Evolutionary conservation across 192 early-diverging fungal genomes (phyloP).

Genomic region (Podila clonocystis): DNA sequence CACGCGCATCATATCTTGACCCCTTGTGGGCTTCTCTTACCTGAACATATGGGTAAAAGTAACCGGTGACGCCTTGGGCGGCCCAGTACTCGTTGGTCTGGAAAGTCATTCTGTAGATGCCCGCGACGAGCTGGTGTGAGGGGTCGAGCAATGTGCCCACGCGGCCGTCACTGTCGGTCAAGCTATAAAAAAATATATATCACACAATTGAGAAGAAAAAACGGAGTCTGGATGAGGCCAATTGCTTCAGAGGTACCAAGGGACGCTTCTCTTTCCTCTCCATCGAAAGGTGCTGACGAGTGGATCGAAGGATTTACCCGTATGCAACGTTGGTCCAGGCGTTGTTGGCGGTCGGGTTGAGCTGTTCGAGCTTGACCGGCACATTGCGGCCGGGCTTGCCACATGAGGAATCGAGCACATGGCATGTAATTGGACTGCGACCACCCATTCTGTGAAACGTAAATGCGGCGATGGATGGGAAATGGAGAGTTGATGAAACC

Average conservation of each 20-base stretch:
- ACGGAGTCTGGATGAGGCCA: no score
- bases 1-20: no score
- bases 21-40: conserved; percentile 38
- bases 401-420: conserved; percentile 86
- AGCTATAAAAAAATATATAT: background rate
- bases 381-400: conserved; percentile 80
- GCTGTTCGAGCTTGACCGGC: conserved; percentile 71
- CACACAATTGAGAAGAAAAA: no score
- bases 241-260: no score
- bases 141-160: conserved; percentile 69
- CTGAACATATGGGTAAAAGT: conserved; percentile 86
- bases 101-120: conserved; percentile 85
- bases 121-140: conserved; percentile 65
- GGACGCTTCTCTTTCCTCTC: background rate
- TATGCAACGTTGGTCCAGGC: conserved; percentile 24
- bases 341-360: conserved; percentile 52
- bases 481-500: background rate
- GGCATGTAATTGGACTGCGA: conserved; percentile 84
- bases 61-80: conserved; percentile 59
- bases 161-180: conserved; percentile 83
- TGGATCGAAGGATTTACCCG: no score
- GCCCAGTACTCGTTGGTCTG: conserved; percentile 76
- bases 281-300: background rate
- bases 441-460: conserved; percentile 10
- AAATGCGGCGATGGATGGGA: background rate